Base-by-base conservation (phyloP, 768 basidiomycete genomes). In the Sistotremastrum niveocremeum region DNA sequence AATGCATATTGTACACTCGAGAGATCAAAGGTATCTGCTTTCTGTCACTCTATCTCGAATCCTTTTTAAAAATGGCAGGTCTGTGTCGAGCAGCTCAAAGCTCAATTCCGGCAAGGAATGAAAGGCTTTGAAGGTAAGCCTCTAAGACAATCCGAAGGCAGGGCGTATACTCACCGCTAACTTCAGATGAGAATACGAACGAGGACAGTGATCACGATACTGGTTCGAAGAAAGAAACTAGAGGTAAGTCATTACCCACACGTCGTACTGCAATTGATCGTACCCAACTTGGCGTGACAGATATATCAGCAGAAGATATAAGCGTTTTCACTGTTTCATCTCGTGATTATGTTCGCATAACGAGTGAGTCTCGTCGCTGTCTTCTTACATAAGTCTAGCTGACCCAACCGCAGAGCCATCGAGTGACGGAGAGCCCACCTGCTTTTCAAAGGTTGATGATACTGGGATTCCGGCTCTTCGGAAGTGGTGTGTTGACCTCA, bases 241-340 rank as follows among this genome's bases (percentile, higher is more conserved):
- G 20, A 20, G 20, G 20, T 20, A 20, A 20, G 20, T 20, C 20
- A 20, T 20, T 20, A 20, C 20, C 20, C 20, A 20, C 2, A 20
- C 20, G 2, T 20, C 20, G 1, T 20, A 20, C 38, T 37, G 39
- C 12, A 34, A 31, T 2, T 20, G 20, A 20, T 11, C 28, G 11
- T 30, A 30, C 42, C n/a, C 29, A 8, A 12, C 29, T 35, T 6
- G 40, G 8, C n/a, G n/a, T n/a, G n/a, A n/a, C n/a, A n/a, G n/a
- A n/a, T n/a, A n/a, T n/a, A n/a, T n/a, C n/a, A n/a, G n/a, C n/a
- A n/a, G n/a, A n/a, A n/a, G n/a, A n/a, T n/a, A n/a, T n/a, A n/a
- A n/a, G n/a, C n/a, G n/a, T 77, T 7, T 79, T 79, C 57, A 76
- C 75, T n/a, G 70, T 68, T 47, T 79, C 77, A 1, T 69, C 73